Conservation (phyloP, 2,329 filamentous ascomycete species). For the Aspergillus neotritici region DNA sequence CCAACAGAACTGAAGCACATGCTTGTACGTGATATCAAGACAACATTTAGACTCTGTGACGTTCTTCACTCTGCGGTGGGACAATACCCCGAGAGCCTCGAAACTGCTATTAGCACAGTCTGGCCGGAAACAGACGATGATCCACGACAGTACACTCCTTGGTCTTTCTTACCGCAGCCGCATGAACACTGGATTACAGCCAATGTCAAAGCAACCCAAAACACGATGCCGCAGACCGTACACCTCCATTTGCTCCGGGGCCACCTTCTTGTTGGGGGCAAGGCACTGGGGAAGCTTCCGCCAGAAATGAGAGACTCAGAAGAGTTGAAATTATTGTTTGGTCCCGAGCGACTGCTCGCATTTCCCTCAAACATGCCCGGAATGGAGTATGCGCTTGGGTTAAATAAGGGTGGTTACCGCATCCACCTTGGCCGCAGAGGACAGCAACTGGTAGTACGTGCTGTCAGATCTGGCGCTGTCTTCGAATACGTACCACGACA, state of each 20-base stretch:
- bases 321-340: conserved; percentile 50
- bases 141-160: conserved; percentile 14
- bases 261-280: conserved; percentile 46
- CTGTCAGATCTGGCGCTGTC: conserved; percentile 19
- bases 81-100: conserved; percentile 23
- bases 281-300: conserved; percentile 50
- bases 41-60: conserved; percentile 33
- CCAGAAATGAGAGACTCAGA: conserved; percentile 42
- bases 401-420: conserved; percentile 33
- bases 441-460: conserved; percentile 41
- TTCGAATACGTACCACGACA: conserved; percentile 32
- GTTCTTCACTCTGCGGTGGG: conserved; percentile 35
- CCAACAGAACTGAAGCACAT: conserved; percentile 31
- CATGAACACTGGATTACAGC: conserved; percentile 31
- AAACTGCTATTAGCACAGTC: conserved; percentile 32
- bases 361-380: conserved; percentile 49
- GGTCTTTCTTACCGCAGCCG: conserved; percentile 15
- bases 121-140: conserved; percentile 39
- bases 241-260: conserved; percentile 46
- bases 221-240: conserved; percentile 30
- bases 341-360: conserved; percentile 45
- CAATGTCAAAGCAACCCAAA: conserved; percentile 22
- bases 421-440: conserved; percentile 53
- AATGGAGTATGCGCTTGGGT: conserved; percentile 49
- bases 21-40: conserved; percentile 46